A percentile compares a stretch with the other conserved stretches of the same genome.
These are phyloP conservation scores for Elsinoe ampelina DNA, from an alignment of 2,329 filamentous ascomycete genomes.

Conservation along the genomic window DNA sequence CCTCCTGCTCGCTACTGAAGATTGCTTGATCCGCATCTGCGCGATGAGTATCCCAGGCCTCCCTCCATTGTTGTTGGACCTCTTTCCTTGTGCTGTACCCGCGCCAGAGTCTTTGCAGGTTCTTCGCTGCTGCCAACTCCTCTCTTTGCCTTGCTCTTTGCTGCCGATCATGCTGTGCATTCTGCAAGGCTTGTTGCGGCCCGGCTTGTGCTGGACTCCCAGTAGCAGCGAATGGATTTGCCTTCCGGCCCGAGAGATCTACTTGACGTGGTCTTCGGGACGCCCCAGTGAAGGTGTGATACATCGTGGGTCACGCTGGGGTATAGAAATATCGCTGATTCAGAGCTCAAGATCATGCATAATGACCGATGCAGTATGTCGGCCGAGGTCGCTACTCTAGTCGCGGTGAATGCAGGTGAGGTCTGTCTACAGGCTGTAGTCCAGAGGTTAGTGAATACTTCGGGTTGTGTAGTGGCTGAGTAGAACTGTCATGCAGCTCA, in stretches of 20 bases:
- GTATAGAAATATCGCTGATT: too few species aligned
- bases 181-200: conserved; percentile 67
- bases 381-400: too few species aligned
- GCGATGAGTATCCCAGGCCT: conserved; percentile 49
- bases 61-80: conserved; percentile 50
- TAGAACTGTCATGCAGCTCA: too few species aligned
- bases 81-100: conserved; percentile 56
- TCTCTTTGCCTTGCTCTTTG: conserved; percentile 73
- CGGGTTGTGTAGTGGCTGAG: too few species aligned
- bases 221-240: conserved; percentile 61
- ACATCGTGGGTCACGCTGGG: conserved; percentile 48
- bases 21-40: conserved; percentile 24
- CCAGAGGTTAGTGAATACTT: too few species aligned
- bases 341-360: too few species aligned
- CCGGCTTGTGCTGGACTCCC: conserved; percentile 39
- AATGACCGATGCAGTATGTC: too few species aligned
- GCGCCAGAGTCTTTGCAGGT: conserved; percentile 74
- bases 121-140: conserved; percentile 60
- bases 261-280: conserved; percentile 81
- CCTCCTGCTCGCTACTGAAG: conserved; percentile 32
- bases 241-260: conserved; percentile 78
- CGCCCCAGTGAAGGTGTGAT: conserved; percentile 81
- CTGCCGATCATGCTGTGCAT: conserved; percentile 77
- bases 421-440: too few species aligned
- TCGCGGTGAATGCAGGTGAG: too few species aligned